A percentile compares a stretch with the other conserved stretches of the same genome.
phyloP scores from a whole-genome alignment of 2,329 filamentous ascomycete species.

The Calonectria ilicicola region DNA sequence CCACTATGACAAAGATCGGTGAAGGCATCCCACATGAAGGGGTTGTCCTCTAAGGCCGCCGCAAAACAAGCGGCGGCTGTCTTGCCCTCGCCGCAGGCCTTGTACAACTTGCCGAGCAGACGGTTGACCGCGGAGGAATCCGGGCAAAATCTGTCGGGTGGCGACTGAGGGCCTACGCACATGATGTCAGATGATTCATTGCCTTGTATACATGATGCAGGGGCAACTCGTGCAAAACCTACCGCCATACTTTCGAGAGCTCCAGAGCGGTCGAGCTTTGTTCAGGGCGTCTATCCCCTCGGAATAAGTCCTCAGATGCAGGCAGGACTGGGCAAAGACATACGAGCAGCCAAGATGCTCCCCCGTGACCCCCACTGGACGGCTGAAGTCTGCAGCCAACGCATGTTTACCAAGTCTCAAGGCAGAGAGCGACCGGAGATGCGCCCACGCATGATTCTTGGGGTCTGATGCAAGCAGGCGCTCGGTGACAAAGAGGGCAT shows the following conservation, averaged over 20 bases:
- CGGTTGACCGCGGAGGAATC: slow-evolving; percentile 26
- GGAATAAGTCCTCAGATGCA: slow-evolving; percentile 24
- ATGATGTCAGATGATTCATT: slow-evolving; percentile 5
- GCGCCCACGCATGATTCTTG: slow-evolving; percentile 27
- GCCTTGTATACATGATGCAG: not conserved
- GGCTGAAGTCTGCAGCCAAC: slow-evolving; percentile 20
- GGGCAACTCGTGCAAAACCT: not conserved
- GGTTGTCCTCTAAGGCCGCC: slow-evolving; percentile 29
- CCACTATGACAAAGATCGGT: slow-evolving; percentile 35
- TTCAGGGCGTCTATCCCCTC: slow-evolving; percentile 30
- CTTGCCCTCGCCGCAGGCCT: slow-evolving; percentile 30
- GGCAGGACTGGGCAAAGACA: slow-evolving; percentile 30
- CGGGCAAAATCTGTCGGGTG: slow-evolving; percentile 27
- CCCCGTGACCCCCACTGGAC: slow-evolving; percentile 9
- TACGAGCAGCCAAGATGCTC: slow-evolving; percentile 32
- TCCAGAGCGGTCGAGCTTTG: slow-evolving; percentile 24
- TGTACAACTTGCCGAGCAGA: slow-evolving; percentile 32
- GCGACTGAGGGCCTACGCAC: slow-evolving; percentile 4
- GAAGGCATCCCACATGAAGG: slow-evolving; percentile 39
- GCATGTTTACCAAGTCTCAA: slow-evolving; percentile 27
- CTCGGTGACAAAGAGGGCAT: slow-evolving; percentile 22
- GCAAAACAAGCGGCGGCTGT: slow-evolving; percentile 24
- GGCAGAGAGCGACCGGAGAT: slow-evolving; percentile 31
- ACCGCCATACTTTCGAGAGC: slow-evolving; percentile 11
- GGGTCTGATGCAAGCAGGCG: slow-evolving; percentile 26